A percentile compares a stretch with the other conserved stretches of the same genome.
Conservation (phyloP, 345 rosid genomes). For the Corchorus capsularis region DNA sequence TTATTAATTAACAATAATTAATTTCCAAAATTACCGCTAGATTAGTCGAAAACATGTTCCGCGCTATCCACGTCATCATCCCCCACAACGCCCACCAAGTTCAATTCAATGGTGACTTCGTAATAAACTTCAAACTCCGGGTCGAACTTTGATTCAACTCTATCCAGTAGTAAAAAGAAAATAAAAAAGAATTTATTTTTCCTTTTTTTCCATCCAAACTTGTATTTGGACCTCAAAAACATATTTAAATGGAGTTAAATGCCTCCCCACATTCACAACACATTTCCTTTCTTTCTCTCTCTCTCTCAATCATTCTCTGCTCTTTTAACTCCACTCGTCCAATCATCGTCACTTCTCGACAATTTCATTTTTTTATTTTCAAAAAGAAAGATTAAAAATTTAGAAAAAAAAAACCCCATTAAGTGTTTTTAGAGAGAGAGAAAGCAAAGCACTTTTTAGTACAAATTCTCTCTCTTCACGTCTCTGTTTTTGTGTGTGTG, state of each 20-base stretch:
- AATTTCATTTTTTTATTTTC: not conserved
- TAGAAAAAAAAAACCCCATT: not conserved
- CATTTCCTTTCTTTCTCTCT: conserved; percentile 5
- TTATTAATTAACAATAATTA: not conserved
- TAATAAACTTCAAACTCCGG: not conserved
- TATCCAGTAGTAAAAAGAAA: not conserved
- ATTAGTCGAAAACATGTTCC: not conserved
- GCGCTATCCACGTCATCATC: not conserved
- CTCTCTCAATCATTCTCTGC: conserved; percentile 34
- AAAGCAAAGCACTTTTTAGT: conserved; percentile 22
- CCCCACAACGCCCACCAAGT: not conserved
- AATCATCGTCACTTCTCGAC: conserved; percentile 36
- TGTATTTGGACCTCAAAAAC: conserved; percentile 43
- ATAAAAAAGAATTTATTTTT: not conserved
- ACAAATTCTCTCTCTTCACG: conserved; percentile 23
- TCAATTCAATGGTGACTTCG: not conserved
- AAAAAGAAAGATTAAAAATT: conserved; percentile 14
- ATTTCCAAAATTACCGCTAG: not conserved
- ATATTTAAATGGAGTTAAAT: conserved; percentile 45
- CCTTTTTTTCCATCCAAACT: not conserved
- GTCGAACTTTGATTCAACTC: not conserved
- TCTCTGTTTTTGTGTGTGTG: conserved; percentile 24
- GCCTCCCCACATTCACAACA: conserved; percentile 10
- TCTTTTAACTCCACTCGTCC: conserved; percentile 36
- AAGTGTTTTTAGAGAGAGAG: not conserved